Conservation (phyloP, 2,329 filamentous ascomycete genomes). For the Chaetomiaceae sp. region DNA sequence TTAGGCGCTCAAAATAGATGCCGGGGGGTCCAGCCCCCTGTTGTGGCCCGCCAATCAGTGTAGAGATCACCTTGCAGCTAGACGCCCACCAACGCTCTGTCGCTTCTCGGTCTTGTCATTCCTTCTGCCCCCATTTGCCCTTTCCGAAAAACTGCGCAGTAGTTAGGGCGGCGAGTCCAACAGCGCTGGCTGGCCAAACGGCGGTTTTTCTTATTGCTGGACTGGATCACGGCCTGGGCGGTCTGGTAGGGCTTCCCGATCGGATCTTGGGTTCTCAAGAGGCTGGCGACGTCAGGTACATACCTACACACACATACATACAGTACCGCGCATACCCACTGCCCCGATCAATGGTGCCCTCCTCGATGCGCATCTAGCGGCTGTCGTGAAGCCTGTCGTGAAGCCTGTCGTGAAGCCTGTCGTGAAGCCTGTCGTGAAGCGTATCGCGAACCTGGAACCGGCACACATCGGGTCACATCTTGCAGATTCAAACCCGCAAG, state of each 20-base stretch:
- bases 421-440: not conserved
- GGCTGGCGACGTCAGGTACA: not conserved
- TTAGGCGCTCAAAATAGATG: conserved; percentile 30
- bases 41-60: conserved; percentile 25
- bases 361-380: no score
- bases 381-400: no score
- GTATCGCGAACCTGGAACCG: not conserved
- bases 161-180: no score
- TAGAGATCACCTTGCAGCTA: conserved; percentile 32
- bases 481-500: no score
- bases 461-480: not conserved
- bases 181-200: no score
- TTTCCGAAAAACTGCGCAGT: not conserved
- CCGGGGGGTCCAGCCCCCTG: not conserved
- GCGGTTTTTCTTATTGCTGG: no score
- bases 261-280: not conserved
- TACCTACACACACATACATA: no score
- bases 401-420: no score
- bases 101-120: conserved; percentile 1
- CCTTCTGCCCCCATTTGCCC: not conserved
- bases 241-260: not conserved
- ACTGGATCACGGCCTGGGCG: no score
- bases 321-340: no score
- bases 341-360: no score
- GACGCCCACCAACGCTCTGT: conserved; percentile 25